Base-by-base conservation (phyloP, 371 early-diverging fungal genomes). In the Coemansia sp. region DNA sequence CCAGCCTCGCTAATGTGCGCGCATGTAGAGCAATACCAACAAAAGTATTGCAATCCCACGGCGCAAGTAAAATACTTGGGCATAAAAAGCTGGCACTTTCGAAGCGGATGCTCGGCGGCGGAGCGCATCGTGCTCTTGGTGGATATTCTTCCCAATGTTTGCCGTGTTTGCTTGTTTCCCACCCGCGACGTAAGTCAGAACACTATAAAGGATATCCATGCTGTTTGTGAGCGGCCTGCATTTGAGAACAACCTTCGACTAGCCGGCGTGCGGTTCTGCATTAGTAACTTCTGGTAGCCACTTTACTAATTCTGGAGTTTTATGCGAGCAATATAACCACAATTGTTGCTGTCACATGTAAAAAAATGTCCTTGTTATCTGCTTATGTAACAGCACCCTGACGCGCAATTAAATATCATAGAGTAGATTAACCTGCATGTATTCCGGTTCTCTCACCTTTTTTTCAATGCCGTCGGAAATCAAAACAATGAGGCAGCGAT, bases 51-150 rank as follows among this genome's bases (percentile, higher is more conserved):
- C 9, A 20, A 10, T 16, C 9, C 10, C 11, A 16, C 16, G 35
- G n/a, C 45, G 1, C 16, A 16, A 14, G 7, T 16, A 45, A 14
- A n/a, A 10, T 38, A 53, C 3, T 5, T 53, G 2, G 53, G 53
- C 4, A 3, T 53, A 6, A 9, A 3, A 4, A 9, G 12, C 38
- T 53, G 8, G 16, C 4, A 5, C 16, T 53, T 35, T 12, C 35
- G 38, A 30, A 53, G 53, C 38, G 3, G 16, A 10, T 16, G 53
- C 16, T 5, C 38, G 5, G 53, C 38, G 1, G 53, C 38, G n/a
- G 53, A 53, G 53, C 20, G 35, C 16, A 20, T 16, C 9, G 53
- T 53, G 16, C 36, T 53, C 38, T 20, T 53, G 53, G 53, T 7
- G 8, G 53, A 53, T 9, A 36, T 53, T 8, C 34, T 53, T 14